Evolutionary conservation across 768 basidiomycete species (phyloP).

Genomic region (Scleroderma bovista): DNA sequence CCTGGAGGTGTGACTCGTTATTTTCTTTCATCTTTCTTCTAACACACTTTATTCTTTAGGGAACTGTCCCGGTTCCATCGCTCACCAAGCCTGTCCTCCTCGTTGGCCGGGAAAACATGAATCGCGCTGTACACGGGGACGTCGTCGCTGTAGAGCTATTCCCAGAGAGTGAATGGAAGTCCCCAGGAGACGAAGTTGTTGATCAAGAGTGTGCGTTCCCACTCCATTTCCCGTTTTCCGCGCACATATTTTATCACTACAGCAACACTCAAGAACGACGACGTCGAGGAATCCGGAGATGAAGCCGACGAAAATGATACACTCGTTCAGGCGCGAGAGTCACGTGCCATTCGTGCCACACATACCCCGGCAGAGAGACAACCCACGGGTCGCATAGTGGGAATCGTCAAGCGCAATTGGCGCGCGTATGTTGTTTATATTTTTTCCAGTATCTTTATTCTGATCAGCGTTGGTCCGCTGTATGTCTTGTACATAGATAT

Average conservation of each 20-base stretch:
- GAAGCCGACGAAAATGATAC: constrained; percentile 42
- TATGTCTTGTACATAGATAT: constrained; percentile 44
- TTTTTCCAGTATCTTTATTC: not conserved
- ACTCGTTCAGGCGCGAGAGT: not conserved
- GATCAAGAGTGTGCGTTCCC: constrained; percentile 75
- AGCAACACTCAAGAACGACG: constrained; percentile 84
- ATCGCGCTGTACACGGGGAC: constrained; percentile 91
- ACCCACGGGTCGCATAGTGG: constrained; percentile 89
- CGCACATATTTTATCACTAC: constrained; percentile 2
- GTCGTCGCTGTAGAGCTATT: constrained; percentile 89
- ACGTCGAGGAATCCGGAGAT: constrained; percentile 70
- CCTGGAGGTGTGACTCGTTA: constrained; percentile 56
- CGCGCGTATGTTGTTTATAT: constrained; percentile 59
- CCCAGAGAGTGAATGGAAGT: constrained; percentile 85
- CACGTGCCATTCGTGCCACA: not conserved
- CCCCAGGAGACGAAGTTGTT: constrained; percentile 86
- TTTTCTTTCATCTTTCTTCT: not conserved
- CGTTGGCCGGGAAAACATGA: constrained; percentile 89
- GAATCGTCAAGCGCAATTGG: constrained; percentile 94
- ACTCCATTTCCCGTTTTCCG: not conserved
- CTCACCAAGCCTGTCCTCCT: constrained; percentile 78
- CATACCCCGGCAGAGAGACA: constrained; percentile 53
- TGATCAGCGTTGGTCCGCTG: not conserved
- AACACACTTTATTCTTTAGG: constrained; percentile 37
- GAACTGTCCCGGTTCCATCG: constrained; percentile 69